Percentiles rank a stretch among this genome's conserved stretches.
These are phyloP conservation scores for Barbatosphaeria neglecta DNA, from an alignment of 495 filamentous ascomycete species.

Conservation along the genomic window DNA sequence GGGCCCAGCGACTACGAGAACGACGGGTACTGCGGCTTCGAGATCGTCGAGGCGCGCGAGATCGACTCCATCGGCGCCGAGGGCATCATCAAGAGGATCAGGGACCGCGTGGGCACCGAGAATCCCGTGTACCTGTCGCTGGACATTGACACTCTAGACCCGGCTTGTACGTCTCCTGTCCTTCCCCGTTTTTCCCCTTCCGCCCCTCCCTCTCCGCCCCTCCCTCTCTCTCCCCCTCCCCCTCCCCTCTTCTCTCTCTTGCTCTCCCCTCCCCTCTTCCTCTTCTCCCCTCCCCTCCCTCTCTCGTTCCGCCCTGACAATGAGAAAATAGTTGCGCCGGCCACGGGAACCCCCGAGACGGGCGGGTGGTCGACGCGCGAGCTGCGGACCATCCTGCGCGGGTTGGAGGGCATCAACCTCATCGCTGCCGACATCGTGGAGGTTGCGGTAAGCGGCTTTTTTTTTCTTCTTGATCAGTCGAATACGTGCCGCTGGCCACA, in stretches of 20 bases:
- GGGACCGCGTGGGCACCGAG: conserved; percentile 48
- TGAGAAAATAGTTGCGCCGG: conserved; percentile 44
- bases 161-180: conserved; percentile 31
- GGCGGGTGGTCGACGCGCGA: conserved; percentile 69
- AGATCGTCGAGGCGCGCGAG: conserved; percentile 59
- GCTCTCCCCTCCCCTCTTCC: too few species aligned
- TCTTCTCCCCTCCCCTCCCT: too few species aligned
- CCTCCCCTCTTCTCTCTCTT: too few species aligned
- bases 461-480: not conserved
- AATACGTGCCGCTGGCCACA: not conserved
- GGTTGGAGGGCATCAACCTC: conserved; percentile 57
- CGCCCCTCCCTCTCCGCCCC: too few species aligned
- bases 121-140: conserved; percentile 63
- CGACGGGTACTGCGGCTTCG: conserved; percentile 56
- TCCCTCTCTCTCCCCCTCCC: too few species aligned
- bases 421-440: conserved; percentile 77
- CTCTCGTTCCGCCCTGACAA: not conserved
- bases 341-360: conserved; percentile 65
- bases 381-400: conserved; percentile 59
- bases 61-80: conserved; percentile 57
- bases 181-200: not conserved
- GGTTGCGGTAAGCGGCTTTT: conserved; percentile 44
- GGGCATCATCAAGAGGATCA: conserved; percentile 51
- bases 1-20: conserved; percentile 63
- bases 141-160: conserved; percentile 69